Evolutionary conservation across 495 filamentous ascomycete genomes (phyloP).

Genomic region (Geoglossum glabrum): DNA sequence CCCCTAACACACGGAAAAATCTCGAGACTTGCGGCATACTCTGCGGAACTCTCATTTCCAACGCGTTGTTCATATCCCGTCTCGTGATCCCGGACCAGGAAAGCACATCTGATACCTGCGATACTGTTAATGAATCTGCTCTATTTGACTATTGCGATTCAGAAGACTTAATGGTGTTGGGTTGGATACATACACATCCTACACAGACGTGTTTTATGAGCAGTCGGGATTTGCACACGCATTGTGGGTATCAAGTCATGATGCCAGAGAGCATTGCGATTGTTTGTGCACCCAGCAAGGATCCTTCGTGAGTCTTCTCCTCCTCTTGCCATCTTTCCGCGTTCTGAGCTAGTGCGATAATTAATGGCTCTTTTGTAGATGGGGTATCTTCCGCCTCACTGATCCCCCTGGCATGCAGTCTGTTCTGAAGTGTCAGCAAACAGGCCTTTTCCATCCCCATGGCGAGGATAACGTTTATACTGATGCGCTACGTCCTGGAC

Average conservation of each 20-base stretch:
- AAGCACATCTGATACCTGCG: constrained; percentile 79
- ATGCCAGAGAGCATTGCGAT: constrained; percentile 90
- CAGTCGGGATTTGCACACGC: constrained; percentile 80
- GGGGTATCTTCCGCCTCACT: constrained; percentile 81
- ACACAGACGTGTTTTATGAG: constrained; percentile 97
- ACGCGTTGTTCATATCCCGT: constrained; percentile 74
- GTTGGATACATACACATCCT: constrained; percentile 97
- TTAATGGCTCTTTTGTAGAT: constrained; percentile 25
- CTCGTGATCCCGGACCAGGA: constrained; percentile 83
- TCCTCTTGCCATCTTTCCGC: too few relatives aligned
- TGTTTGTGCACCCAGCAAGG: constrained; percentile 73
- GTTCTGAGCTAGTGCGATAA: neutral
- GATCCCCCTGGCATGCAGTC: constrained; percentile 74
- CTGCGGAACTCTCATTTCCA: constrained; percentile 75
- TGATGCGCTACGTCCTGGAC: constrained; percentile 59
- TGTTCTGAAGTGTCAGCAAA: constrained; percentile 53
- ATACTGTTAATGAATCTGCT: constrained; percentile 64
- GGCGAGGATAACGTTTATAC: constrained; percentile 57
- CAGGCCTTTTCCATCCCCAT: constrained; percentile 71
- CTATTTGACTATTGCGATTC: constrained; percentile 74
- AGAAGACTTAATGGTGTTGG: constrained; percentile 72
- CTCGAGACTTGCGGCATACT: constrained; percentile 91
- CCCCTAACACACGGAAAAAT: constrained; percentile 54
- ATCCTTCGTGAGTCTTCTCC: constrained; percentile 39
- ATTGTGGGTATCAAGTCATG: constrained; percentile 83